A percentile compares a stretch with the other conserved stretches of the same genome.
Conservation (phyloP, 225 moss, liverwort and hornwort genomes). For the Rhytidiadelphus loreus region DNA sequence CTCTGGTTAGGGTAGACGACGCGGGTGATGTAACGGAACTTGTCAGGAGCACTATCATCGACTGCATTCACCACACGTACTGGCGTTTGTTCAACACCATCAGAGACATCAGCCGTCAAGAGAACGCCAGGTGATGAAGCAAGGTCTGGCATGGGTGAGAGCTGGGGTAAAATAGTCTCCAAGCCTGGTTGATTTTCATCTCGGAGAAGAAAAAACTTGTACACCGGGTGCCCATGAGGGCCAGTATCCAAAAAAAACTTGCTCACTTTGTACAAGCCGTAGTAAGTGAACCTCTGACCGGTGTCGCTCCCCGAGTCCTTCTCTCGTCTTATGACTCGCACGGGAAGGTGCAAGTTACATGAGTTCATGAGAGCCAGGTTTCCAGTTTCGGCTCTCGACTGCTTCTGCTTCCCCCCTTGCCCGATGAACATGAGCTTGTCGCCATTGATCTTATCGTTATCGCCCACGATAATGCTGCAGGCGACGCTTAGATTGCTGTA, state of each 20-base stretch:
- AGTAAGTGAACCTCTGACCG: slow-evolving; percentile 58
- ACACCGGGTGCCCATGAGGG: slow-evolving; percentile 32
- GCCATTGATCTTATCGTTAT: slow-evolving; percentile 4
- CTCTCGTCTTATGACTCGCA: slow-evolving; percentile 33
- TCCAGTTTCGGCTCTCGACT: slow-evolving; percentile 20
- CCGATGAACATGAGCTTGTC: slow-evolving; percentile 24
- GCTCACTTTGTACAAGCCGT: slow-evolving; percentile 56
- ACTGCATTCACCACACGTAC: slow-evolving; percentile 51
- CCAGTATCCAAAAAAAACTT: slow-evolving; percentile 20
- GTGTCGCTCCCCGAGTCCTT: slow-evolving; percentile 26
- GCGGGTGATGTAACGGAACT: slow-evolving; percentile 36
- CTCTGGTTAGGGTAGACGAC: slow-evolving; percentile 11
- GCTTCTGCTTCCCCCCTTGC: slow-evolving; percentile 25
- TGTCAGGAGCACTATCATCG: slow-evolving; percentile 22
- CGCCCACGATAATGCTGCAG: slow-evolving; percentile 17
- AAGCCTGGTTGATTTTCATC: slow-evolving; percentile 22
- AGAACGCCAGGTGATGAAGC: slow-evolving; percentile 2
- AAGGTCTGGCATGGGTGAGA: not conserved
- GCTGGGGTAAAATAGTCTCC: slow-evolving; percentile 12
- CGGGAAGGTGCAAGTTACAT: slow-evolving; percentile 7
- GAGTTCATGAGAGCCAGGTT: slow-evolving; percentile 40
- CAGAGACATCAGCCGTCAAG: slow-evolving; percentile 30
- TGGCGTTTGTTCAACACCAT: slow-evolving; percentile 31
- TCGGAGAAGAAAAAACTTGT: slow-evolving; percentile 53
- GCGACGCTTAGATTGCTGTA: slow-evolving; percentile 19